Evolutionary conservation across 257 asterid species (phyloP).

Genomic region (Primulina eburnea): DNA sequence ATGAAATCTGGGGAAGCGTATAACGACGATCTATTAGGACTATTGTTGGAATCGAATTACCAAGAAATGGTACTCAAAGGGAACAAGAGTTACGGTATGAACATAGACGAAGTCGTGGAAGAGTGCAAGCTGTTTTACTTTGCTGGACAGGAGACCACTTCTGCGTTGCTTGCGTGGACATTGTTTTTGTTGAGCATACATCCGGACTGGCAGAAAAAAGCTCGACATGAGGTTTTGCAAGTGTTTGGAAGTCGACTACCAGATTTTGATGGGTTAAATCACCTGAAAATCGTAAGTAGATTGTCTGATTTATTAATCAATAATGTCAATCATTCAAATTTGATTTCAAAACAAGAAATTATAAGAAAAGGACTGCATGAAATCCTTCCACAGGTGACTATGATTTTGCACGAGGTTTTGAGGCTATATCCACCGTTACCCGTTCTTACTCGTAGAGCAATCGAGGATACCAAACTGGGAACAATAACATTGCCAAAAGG

Average conservation of each 20-base stretch:
- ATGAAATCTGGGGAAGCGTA: background rate
- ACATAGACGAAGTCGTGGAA: background rate
- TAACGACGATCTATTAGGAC: background rate
- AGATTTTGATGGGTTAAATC: background rate
- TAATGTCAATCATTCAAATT: no score
- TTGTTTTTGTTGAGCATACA: background rate
- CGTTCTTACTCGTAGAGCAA: background rate
- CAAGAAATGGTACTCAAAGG: background rate
- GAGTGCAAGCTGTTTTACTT: background rate
- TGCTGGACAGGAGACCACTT: background rate
- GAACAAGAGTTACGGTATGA: background rate
- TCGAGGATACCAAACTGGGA: background rate
- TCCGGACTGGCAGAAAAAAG: background rate
- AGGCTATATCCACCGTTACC: background rate
- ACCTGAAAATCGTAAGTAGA: background rate
- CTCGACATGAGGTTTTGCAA: background rate
- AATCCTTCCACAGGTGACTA: background rate
- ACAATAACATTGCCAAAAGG: background rate
- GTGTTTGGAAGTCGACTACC: background rate
- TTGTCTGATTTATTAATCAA: no score
- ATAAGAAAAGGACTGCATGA: no score
- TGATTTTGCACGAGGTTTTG: background rate
- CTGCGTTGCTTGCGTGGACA: background rate
- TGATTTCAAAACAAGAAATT: no score
- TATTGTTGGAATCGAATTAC: background rate